Percentiles rank a stretch among this genome's conserved stretches.
These are phyloP conservation scores for Paramecium primaurelia DNA, from an alignment of 73 alveolate genomes.

Conservation along the genomic window DNA sequence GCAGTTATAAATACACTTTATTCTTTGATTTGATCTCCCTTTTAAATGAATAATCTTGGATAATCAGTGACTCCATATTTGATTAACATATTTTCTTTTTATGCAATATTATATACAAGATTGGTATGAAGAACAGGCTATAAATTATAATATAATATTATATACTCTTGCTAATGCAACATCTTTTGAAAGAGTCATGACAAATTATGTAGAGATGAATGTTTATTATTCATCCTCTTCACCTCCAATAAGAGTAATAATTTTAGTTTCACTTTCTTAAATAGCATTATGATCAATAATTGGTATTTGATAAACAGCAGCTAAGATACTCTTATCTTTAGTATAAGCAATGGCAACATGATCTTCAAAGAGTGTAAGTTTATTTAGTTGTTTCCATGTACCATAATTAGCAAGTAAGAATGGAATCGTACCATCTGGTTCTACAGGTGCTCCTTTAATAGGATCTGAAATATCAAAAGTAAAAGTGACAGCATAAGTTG, in stretches of 20 bases:
- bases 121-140: conserved; percentile 8
- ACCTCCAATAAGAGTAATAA: background rate
- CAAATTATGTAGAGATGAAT: background rate
- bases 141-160: background rate
- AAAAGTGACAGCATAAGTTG: background rate
- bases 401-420: background rate
- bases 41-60: background rate
- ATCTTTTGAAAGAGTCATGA: background rate
- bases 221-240: background rate
- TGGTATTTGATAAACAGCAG: background rate
- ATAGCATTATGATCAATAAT: background rate
- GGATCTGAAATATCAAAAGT: conserved; percentile 23
- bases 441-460: background rate
- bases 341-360: background rate
- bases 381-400: background rate
- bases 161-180: background rate
- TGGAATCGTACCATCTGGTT: background rate
- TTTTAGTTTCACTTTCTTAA: background rate
- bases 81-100: background rate
- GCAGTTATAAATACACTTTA: background rate
- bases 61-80: background rate
- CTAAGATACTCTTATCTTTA: background rate
- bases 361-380: background rate
- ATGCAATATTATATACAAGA: background rate
- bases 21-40: background rate